phyloP scores from a whole-genome alignment of 2,329 filamentous ascomycete genomes.

The Pochonia chlamydosporia region DNA sequence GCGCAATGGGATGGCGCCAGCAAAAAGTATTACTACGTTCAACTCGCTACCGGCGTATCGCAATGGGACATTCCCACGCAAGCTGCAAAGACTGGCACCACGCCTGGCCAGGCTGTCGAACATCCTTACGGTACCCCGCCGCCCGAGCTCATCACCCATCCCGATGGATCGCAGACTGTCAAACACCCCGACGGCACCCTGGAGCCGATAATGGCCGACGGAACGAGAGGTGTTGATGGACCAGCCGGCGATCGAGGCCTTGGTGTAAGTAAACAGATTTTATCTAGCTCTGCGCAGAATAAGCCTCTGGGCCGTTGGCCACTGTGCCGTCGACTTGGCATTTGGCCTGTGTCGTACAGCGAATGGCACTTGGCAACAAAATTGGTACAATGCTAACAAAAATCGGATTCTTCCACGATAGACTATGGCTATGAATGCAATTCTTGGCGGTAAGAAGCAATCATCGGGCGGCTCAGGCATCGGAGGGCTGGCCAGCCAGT shows the following conservation, averaged over 20 bases:
- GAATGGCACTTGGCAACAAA: too few relatives aligned
- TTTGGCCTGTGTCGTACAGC: too few relatives aligned
- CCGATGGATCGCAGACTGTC: conserved; percentile 56
- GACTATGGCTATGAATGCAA: conserved; percentile 56
- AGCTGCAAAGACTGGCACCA: conserved; percentile 55
- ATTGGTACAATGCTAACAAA: too few relatives aligned
- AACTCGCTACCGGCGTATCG: conserved; percentile 64
- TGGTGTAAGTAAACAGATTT: conserved; percentile 46
- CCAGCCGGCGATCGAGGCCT: conserved; percentile 55
- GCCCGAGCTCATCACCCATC: conserved; percentile 53
- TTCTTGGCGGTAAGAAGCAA: conserved; percentile 42
- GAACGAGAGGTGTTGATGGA: conserved; percentile 44
- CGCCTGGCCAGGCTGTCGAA: conserved; percentile 47
- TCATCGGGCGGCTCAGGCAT: conserved; percentile 29
- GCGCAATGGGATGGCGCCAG: conserved; percentile 62
- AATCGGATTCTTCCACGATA: too few relatives aligned
- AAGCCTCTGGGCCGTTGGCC: too few relatives aligned
- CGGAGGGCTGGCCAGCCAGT: conserved; percentile 41
- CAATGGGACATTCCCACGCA: conserved; percentile 70
- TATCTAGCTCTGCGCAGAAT: background rate
- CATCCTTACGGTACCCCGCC: conserved; percentile 59
- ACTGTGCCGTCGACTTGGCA: too few relatives aligned
- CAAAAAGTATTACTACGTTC: conserved; percentile 66
- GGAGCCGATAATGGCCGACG: conserved; percentile 52
- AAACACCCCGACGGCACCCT: conserved; percentile 55